phyloP scores from a whole-genome alignment of 2,329 filamentous ascomycete species.

The Tothia fuscella region DNA sequence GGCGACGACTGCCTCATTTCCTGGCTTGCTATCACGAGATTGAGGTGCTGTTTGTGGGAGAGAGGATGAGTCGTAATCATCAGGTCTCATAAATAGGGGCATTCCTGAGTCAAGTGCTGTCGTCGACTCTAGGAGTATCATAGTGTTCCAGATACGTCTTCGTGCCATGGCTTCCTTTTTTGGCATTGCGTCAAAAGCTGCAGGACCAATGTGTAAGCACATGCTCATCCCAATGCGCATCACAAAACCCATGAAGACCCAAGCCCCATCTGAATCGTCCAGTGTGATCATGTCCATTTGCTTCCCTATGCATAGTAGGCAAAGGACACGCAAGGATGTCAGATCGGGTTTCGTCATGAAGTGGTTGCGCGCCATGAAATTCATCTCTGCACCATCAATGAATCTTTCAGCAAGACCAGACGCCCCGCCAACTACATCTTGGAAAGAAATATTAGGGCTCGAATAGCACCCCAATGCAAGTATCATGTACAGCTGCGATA shows the following conservation, averaged over 20 bases:
- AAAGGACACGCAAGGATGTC: slow-evolving; percentile 5
- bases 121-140: slow-evolving; percentile 5
- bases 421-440: background rate
- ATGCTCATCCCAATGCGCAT: slow-evolving; percentile 5
- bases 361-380: background rate
- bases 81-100: slow-evolving; percentile 2
- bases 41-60: background rate
- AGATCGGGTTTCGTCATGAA: slow-evolving; percentile 9
- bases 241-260: slow-evolving; percentile 4
- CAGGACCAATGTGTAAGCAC: slow-evolving; percentile 4
- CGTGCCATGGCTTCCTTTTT: slow-evolving; percentile 4
- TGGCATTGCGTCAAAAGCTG: slow-evolving; percentile 1
- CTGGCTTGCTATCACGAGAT: background rate
- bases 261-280: slow-evolving; percentile 7
- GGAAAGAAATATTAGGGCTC: background rate
- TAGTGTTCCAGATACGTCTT: slow-evolving; percentile 6
- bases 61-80: slow-evolving; percentile 2
- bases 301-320: slow-evolving; percentile 5
- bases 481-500: slow-evolving; percentile 10
- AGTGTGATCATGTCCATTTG: slow-evolving; percentile 5
- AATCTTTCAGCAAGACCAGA: slow-evolving; percentile 4
- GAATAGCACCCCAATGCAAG: slow-evolving; percentile 7
- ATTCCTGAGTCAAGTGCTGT: slow-evolving; percentile 7
- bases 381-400: slow-evolving; percentile 7
- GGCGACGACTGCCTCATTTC: background rate